Evolutionary conservation across 768 basidiomycete species (phyloP).

Genomic region (Gautieria morchelliformis): DNA sequence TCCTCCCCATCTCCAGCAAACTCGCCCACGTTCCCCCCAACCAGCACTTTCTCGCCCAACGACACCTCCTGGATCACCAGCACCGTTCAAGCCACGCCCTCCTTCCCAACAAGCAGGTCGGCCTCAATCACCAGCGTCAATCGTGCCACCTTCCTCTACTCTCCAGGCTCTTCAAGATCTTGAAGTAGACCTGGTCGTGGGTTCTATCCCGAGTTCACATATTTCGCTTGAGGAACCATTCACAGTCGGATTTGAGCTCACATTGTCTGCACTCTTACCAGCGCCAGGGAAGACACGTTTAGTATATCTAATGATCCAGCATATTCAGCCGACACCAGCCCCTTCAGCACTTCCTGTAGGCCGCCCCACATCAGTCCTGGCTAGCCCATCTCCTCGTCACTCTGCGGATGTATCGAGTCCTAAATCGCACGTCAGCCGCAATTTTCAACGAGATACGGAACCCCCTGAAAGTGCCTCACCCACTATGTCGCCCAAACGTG

Average conservation of each 20-base stretch:
- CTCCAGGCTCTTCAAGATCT: constrained; percentile 26
- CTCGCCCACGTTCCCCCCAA: constrained; percentile 53
- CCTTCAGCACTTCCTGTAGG: constrained; percentile 12
- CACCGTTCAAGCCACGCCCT: constrained; percentile 16
- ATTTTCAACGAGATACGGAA: constrained; percentile 4
- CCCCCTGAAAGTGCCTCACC: background rate
- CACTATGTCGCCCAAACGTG: background rate
- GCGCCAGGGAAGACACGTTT: constrained; percentile 26
- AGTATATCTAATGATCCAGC: constrained; percentile 54
- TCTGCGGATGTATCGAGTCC: constrained; percentile 12
- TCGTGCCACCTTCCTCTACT: constrained; percentile 14
- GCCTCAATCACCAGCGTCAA: constrained; percentile 13
- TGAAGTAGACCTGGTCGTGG: constrained; percentile 49
- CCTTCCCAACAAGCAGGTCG: constrained; percentile 10
- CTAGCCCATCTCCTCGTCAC: constrained; percentile 19
- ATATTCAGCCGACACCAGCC: constrained; percentile 38
- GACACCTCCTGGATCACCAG: constrained; percentile 25
- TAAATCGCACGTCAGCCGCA: background rate
- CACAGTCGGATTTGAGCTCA: constrained; percentile 42
- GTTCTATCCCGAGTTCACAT: constrained; percentile 32
- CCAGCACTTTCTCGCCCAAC: constrained; percentile 24
- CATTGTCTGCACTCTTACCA: constrained; percentile 37
- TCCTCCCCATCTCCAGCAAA: constrained; percentile 66
- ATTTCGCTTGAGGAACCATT: constrained; percentile 53
- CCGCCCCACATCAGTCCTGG: constrained; percentile 11